These are phyloP conservation scores for Monosporozyma unispora DNA, from an alignment of 805 yeast species.

Conservation along the genomic window DNA sequence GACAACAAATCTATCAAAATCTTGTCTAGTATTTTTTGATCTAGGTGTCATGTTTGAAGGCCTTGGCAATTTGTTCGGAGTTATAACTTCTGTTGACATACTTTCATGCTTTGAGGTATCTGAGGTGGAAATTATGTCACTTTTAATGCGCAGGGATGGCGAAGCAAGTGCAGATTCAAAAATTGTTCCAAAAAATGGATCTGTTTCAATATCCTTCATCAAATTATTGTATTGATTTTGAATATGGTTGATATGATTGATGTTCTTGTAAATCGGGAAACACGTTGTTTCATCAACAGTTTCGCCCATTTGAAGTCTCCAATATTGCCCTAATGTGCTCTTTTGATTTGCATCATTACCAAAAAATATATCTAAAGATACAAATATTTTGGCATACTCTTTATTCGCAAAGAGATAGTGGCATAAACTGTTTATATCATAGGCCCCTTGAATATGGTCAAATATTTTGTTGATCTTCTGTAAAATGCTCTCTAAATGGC, in stretches of 20 bases:
- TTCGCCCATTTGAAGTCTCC: constrained; percentile 19
- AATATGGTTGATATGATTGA: constrained; percentile 26
- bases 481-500: constrained; percentile 4
- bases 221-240: constrained; percentile 27
- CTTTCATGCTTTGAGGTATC: not conserved
- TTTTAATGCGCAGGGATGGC: constrained; percentile 20
- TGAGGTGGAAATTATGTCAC: not conserved
- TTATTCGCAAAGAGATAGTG: constrained; percentile 15
- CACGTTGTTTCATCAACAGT: constrained; percentile 7
- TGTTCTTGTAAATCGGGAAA: constrained; percentile 13
- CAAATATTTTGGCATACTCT: constrained; percentile 14
- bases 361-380: constrained; percentile 17
- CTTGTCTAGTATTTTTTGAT: constrained; percentile 15
- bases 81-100: not conserved
- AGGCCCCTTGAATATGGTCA: constrained; percentile 20
- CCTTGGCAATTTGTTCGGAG: constrained; percentile 15
- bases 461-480: constrained; percentile 17
- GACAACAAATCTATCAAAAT: constrained; percentile 20
- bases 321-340: constrained; percentile 13
- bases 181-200: constrained; percentile 42
- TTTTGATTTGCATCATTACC: constrained; percentile 4
- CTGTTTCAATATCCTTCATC: constrained; percentile 29
- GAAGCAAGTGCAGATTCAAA: constrained; percentile 43
- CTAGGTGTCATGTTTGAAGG: constrained; percentile 29
- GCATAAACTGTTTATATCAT: constrained; percentile 18